Conservation (phyloP, 108 stramenopile species). For the Conticribra weissflogii region DNA sequence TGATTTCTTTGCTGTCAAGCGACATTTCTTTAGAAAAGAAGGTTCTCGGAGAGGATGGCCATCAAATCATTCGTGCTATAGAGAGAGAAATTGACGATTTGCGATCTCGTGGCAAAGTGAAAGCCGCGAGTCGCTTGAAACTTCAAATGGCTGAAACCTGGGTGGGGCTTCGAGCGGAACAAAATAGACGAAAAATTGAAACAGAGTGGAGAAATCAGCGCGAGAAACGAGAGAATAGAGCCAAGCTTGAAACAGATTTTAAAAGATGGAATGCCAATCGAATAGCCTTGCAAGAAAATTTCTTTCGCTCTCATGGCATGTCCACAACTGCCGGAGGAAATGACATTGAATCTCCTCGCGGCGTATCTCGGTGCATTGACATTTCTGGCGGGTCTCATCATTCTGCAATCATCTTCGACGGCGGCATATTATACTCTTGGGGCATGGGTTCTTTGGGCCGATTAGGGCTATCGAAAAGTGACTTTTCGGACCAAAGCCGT, state of each 20-base stretch:
- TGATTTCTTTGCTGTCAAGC: conserved; percentile 43
- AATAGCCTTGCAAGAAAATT: conserved; percentile 28
- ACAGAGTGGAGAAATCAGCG: too few species aligned
- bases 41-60: conserved; percentile 59
- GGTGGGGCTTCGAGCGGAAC: conserved; percentile 54
- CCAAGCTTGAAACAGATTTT: conserved; percentile 40
- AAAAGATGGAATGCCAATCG: conserved; percentile 43
- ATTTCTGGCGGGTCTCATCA: conserved; percentile 64
- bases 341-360: conserved; percentile 33
- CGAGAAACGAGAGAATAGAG: conserved; percentile 24
- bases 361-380: conserved; percentile 36
- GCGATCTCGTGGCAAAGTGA: conserved; percentile 31
- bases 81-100: conserved; percentile 53
- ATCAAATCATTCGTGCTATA: conserved; percentile 54
- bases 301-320: conserved; percentile 4
- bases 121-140: conserved; percentile 40
- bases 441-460: conserved; percentile 47
- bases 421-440: conserved; percentile 54
- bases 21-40: conserved; percentile 63
- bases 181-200: conserved; percentile 39
- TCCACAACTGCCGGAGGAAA: conserved; percentile 53
- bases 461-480: conserved; percentile 43
- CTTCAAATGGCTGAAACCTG: conserved; percentile 58
- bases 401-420: conserved; percentile 48
- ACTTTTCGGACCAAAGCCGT: conserved; percentile 18